Conservation (phyloP, 768 basidiomycete genomes). For the Serendipita sp. region DNA sequence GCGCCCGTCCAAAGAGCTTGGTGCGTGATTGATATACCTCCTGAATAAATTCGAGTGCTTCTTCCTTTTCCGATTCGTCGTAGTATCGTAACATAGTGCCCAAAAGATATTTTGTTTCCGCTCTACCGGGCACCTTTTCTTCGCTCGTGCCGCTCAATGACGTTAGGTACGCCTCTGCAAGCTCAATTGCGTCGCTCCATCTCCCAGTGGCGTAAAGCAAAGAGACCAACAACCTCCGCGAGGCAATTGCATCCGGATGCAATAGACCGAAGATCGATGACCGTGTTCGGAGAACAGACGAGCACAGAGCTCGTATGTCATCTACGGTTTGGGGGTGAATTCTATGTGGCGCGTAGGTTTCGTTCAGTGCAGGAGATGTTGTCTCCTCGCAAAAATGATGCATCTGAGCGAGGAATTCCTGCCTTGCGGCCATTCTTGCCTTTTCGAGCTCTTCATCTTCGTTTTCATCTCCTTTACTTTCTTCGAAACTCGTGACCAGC, state of each 20-base stretch:
- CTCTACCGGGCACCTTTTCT: background rate
- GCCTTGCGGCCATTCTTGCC: background rate
- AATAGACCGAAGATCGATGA: background rate
- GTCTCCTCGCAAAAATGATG: background rate
- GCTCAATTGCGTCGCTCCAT: background rate
- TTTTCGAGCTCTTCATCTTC: background rate
- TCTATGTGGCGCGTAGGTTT: background rate
- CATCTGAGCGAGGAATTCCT: background rate
- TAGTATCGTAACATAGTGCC: background rate
- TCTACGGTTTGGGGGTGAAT: background rate
- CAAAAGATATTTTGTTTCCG: background rate
- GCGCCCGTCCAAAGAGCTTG: background rate
- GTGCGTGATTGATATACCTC: background rate
- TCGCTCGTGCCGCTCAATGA: background rate
- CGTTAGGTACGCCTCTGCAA: background rate
- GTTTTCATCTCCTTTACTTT: background rate
- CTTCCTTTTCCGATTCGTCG: conserved; percentile 1
- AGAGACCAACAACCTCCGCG: background rate
- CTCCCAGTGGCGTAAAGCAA: background rate
- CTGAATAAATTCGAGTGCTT: background rate
- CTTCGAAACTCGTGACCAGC: background rate
- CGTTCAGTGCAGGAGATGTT: background rate
- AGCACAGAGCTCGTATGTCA: background rate
- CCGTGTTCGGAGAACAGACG: background rate
- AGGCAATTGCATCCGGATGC: background rate